A percentile compares a stretch with the other conserved stretches of the same genome.
These are phyloP conservation scores for Serendipita sp. DNA, from an alignment of 768 basidiomycete species.

Conservation along the genomic window DNA sequence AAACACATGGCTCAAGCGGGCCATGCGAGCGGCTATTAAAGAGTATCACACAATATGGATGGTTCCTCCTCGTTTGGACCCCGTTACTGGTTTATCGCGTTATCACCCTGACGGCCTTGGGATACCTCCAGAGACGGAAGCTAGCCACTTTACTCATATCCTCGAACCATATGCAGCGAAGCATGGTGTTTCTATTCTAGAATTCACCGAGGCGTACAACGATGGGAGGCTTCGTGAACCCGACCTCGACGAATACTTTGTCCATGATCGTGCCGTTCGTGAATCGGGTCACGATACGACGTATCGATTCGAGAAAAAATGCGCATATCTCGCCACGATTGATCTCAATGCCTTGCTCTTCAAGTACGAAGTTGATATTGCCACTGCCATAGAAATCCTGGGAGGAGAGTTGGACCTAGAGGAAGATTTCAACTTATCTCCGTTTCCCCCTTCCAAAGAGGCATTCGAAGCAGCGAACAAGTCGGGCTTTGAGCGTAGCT, in stretches of 20 bases:
- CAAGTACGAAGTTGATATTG: conserved; percentile 98
- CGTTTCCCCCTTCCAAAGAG: conserved; percentile 74
- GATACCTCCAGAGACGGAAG: conserved; percentile 97
- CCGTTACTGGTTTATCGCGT: conserved; percentile 84
- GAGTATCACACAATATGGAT: conserved; percentile 99
- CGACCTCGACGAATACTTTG: conserved; percentile 86
- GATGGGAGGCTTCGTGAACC: conserved; percentile 70
- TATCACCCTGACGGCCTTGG: conserved; percentile 88
- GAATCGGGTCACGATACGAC: conserved; percentile 95
- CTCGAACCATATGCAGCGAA: conserved; percentile 88
- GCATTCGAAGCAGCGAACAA: conserved; percentile 35
- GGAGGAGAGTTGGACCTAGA: conserved; percentile 83
- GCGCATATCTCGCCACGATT: conserved; percentile 91
- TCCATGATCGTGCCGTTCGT: conserved; percentile 90
- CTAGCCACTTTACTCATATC: conserved; percentile 94
- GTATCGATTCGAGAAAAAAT: conserved; percentile 90
- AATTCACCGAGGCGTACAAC: conserved; percentile 95
- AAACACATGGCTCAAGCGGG: conserved; percentile 71
- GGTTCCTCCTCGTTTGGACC: conserved; percentile 84
- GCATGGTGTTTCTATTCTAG: conserved; percentile 81
- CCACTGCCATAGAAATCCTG: conserved; percentile 95
- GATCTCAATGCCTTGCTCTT: conserved; percentile 90
- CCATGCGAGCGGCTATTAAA: conserved; percentile 94
- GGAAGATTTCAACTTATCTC: conserved; percentile 78
- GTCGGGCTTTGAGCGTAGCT: conserved; percentile 36